A percentile compares a stretch with the other conserved stretches of the same genome.
phyloP scores from a whole-genome alignment of 208 protist genomes.

The Sergeia podlipaevii region DNA sequence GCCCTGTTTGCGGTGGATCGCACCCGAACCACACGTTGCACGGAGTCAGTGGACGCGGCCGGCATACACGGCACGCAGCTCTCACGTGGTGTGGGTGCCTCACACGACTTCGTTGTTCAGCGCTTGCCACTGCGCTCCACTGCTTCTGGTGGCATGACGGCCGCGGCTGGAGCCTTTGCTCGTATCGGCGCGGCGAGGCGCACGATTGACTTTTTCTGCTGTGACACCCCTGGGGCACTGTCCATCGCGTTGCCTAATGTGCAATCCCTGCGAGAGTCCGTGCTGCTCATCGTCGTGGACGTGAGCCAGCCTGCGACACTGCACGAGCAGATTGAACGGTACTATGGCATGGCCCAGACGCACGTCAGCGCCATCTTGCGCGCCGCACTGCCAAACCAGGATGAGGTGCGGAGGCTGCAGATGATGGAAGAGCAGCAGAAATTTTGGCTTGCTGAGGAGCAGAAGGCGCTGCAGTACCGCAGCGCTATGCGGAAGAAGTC shows the following conservation, averaged over 20 bases:
- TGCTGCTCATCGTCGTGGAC: constrained; percentile 79
- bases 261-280: constrained; percentile 45
- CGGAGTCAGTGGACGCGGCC: too few relatives aligned
- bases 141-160: not conserved
- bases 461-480: constrained; percentile 18
- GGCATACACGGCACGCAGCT: constrained; percentile 15
- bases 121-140: constrained; percentile 30
- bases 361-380: constrained; percentile 54
- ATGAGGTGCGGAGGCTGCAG: constrained; percentile 68
- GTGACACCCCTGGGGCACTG: constrained; percentile 73
- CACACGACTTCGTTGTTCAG: constrained; percentile 67
- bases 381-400: constrained; percentile 52
- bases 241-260: constrained; percentile 65
- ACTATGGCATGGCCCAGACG: constrained; percentile 36
- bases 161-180: not conserved
- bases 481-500: constrained; percentile 13
- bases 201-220: constrained; percentile 81
- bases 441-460: constrained; percentile 58
- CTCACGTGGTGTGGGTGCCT: constrained; percentile 52
- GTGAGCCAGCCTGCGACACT: constrained; percentile 42
- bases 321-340: constrained; percentile 48
- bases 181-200: constrained; percentile 9
- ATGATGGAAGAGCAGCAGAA: constrained; percentile 53
- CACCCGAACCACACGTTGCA: too few relatives aligned
- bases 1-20: not conserved